A percentile compares a stretch with the other conserved stretches of the same genome.
Conservation (phyloP, 2,329 filamentous ascomycete species). For the Bisporella sp. region DNA sequence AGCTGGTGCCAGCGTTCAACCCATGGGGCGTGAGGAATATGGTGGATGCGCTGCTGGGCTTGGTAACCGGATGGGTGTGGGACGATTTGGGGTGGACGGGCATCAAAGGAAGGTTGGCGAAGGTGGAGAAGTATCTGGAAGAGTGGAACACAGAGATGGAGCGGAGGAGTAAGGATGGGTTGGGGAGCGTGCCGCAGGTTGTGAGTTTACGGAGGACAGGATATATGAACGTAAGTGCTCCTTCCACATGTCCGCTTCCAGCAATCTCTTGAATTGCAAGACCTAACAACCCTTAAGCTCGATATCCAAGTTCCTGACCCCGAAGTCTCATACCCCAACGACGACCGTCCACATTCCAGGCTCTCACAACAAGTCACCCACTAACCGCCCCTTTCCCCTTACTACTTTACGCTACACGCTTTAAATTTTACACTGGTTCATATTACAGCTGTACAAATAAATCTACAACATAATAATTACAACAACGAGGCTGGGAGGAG, state of each 20-base stretch:
- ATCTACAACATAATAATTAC: too few relatives aligned
- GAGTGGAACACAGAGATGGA: conserved; percentile 75
- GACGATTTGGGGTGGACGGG: conserved; percentile 78
- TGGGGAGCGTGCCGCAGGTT: conserved; percentile 57
- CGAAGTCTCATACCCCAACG: conserved; percentile 46
- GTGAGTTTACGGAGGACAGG: conserved; percentile 75
- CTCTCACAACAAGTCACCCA: background rate
- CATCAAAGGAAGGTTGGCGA: conserved; percentile 63
- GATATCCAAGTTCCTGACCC: conserved; percentile 79
- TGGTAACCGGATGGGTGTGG: conserved; percentile 90
- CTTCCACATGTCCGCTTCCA: background rate
- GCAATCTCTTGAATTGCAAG: too few relatives aligned
- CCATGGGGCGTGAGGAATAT: conserved; percentile 73
- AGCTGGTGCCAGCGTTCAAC: conserved; percentile 70
- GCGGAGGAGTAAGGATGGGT: conserved; percentile 46
- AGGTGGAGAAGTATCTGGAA: conserved; percentile 75
- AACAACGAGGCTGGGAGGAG: too few relatives aligned
- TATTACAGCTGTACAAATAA: too few relatives aligned
- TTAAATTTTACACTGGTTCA: too few relatives aligned
- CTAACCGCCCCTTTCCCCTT: too few relatives aligned
- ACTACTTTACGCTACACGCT: too few relatives aligned
- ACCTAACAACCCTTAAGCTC: conserved; percentile 39
- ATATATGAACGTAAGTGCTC: conserved; percentile 66
- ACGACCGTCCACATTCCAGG: background rate
- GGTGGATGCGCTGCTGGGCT: conserved; percentile 70